Evolutionary conservation across 495 filamentous ascomycete species (phyloP).

Genomic region (Neurospora tetraspora): DNA sequence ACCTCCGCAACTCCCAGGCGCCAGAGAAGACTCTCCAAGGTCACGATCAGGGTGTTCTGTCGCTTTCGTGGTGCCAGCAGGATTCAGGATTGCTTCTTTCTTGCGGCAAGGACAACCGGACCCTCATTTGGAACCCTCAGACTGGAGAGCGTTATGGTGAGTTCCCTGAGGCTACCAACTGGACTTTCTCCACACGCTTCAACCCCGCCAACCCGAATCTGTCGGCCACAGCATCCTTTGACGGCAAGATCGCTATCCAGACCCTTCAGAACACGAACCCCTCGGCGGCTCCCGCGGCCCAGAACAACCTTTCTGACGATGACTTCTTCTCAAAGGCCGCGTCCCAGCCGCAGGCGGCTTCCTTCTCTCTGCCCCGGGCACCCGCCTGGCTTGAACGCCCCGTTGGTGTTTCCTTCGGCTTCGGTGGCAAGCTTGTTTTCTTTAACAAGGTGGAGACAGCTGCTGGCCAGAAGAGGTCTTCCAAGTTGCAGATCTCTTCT

Average conservation of each 20-base stretch:
- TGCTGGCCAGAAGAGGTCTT: constrained; percentile 51
- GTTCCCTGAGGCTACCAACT: constrained; percentile 94
- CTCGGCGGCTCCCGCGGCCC: constrained; percentile 45
- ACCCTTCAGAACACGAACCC: constrained; percentile 82
- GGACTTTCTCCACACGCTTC: constrained; percentile 94
- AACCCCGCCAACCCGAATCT: constrained; percentile 87
- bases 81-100: constrained; percentile 87
- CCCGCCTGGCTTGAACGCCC: constrained; percentile 88
- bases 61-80: constrained; percentile 90
- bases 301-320: constrained; percentile 66
- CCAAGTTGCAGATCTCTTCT: constrained; percentile 70
- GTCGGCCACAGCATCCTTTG: constrained; percentile 90
- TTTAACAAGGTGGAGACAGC: constrained; percentile 50
- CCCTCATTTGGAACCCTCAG: constrained; percentile 92
- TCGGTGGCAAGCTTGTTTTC: constrained; percentile 84
- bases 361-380: constrained; percentile 75
- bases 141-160: constrained; percentile 79
- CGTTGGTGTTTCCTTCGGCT: constrained; percentile 84
- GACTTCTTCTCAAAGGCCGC: constrained; percentile 96
- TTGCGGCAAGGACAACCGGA: constrained; percentile 93
- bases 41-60: constrained; percentile 87
- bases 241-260: constrained; percentile 87
- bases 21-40: constrained; percentile 81
- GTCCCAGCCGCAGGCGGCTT: constrained; percentile 76
- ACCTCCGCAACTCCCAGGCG: constrained; percentile 89